These are phyloP conservation scores for Kuraishia capsulata DNA, from an alignment of 805 yeast species.

Conservation along the genomic window DNA sequence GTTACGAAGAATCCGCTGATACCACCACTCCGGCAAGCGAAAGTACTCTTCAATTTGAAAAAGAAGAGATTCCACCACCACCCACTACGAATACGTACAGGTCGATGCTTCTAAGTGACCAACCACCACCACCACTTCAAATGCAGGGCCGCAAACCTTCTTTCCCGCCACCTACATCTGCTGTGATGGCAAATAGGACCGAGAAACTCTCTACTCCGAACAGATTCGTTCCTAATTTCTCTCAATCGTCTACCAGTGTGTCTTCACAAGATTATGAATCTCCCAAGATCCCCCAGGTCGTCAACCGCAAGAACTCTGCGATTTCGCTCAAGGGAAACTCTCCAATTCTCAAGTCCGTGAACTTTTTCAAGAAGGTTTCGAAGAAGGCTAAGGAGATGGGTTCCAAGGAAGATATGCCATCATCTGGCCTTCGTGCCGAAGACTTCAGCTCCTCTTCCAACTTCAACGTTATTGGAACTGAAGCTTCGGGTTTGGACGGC, in stretches of 20 bases:
- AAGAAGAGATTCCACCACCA: neutral
- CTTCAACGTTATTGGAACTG: neutral
- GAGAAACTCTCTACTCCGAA: neutral
- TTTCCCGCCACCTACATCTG: neutral
- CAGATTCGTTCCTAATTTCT: neutral
- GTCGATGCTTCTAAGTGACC: neutral
- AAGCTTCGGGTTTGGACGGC: neutral
- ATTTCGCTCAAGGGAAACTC: neutral
- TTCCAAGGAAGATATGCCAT: neutral
- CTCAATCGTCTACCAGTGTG: no score
- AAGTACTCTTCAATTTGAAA: no score
- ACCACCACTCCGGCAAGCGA: no score
- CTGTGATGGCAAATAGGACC: neutral
- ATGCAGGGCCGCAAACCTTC: neutral
- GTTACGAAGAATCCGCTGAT: no score
- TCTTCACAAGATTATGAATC: neutral
- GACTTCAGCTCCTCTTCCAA: neutral
- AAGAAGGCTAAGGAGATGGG: slow-evolving; percentile 1
- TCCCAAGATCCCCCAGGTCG: neutral
- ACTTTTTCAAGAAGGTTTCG: neutral
- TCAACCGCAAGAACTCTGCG: neutral
- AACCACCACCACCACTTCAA: neutral
- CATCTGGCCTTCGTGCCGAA: neutral
- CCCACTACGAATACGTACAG: neutral
- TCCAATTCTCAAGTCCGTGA: neutral